A percentile compares a stretch with the other conserved stretches of the same genome.
These are phyloP conservation scores for Talaromyces sp. DNA, from an alignment of 2,329 filamentous ascomycete species.

Conservation along the genomic window DNA sequence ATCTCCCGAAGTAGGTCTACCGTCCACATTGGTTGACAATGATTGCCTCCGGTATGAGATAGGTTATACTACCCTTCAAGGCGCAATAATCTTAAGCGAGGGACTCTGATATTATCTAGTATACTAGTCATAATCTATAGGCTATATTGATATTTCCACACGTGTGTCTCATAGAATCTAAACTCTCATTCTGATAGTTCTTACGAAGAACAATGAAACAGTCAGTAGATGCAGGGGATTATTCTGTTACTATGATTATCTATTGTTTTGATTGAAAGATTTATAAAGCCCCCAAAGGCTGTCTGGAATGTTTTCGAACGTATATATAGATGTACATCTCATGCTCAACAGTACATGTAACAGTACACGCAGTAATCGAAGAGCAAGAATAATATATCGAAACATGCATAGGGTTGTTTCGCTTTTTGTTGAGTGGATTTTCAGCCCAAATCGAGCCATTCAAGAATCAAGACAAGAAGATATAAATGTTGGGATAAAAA, in stretches of 20 bases:
- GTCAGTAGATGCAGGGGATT: background rate
- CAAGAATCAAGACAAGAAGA: background rate
- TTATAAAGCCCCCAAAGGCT: background rate
- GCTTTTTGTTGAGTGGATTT: background rate
- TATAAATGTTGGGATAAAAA: background rate
- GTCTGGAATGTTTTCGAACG: background rate
- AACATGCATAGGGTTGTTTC: background rate
- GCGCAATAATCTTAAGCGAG: background rate
- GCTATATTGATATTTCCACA: background rate
- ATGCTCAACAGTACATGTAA: background rate
- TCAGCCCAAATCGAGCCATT: background rate
- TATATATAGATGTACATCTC: conserved; percentile 5
- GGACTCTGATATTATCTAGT: background rate
- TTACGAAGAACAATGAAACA: background rate
- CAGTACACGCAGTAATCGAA: no score
- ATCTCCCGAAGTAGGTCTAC: background rate
- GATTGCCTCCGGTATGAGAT: background rate
- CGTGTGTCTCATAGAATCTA: background rate
- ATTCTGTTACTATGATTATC: background rate
- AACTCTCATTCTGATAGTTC: background rate
- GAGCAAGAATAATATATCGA: background rate
- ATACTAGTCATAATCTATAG: background rate
- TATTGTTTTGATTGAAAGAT: background rate
- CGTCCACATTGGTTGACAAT: background rate
- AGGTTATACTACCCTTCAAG: background rate